Percentiles rank a stretch among this genome's conserved stretches.
Evolutionary conservation across 805 yeast species (phyloP).

Genomic region (Starmerella vitae): DNA sequence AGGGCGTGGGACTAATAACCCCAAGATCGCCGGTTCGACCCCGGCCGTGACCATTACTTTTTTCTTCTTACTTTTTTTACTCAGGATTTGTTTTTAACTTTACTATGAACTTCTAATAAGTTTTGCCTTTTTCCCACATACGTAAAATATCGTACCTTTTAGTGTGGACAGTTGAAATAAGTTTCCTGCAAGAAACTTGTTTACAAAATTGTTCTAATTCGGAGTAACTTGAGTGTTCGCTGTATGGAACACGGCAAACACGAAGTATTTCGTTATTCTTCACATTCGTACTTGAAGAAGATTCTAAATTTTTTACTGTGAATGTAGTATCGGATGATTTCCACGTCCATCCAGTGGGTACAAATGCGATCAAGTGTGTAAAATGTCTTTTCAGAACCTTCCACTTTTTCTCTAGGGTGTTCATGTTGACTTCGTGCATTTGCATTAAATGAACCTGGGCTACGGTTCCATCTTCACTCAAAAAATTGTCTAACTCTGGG

Average conservation of each 20-base stretch:
- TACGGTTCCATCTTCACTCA: conserved; percentile 34
- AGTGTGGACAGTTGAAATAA: conserved; percentile 64
- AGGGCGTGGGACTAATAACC: conserved; percentile 48
- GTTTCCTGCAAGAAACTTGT: conserved; percentile 35
- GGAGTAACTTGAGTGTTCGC: conserved; percentile 83
- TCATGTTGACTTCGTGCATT: conserved; percentile 38
- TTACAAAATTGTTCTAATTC: conserved; percentile 60
- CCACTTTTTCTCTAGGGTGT: conserved; percentile 37
- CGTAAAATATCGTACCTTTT: conserved; percentile 15
- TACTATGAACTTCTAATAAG: neutral
- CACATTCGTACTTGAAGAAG: conserved; percentile 8
- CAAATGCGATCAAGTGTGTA: conserved; percentile 53
- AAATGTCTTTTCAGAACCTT: conserved; percentile 35
- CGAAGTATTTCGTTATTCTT: conserved; percentile 29
- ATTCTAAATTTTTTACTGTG: conserved; percentile 12
- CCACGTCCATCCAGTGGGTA: conserved; percentile 90
- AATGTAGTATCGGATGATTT: conserved; percentile 20
- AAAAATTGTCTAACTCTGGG: conserved; percentile 28
- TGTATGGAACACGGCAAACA: conserved; percentile 63
- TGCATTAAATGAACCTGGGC: conserved; percentile 63
- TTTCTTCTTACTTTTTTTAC: conserved; percentile 1
- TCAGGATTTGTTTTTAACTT: neutral
- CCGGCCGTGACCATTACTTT: conserved; percentile 26
- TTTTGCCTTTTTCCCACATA: conserved; percentile 12
- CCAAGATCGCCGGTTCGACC: conserved; percentile 39